These are phyloP conservation scores for Metschnikowia rubicola DNA, from an alignment of 805 yeast genomes.

Conservation along the genomic window DNA sequence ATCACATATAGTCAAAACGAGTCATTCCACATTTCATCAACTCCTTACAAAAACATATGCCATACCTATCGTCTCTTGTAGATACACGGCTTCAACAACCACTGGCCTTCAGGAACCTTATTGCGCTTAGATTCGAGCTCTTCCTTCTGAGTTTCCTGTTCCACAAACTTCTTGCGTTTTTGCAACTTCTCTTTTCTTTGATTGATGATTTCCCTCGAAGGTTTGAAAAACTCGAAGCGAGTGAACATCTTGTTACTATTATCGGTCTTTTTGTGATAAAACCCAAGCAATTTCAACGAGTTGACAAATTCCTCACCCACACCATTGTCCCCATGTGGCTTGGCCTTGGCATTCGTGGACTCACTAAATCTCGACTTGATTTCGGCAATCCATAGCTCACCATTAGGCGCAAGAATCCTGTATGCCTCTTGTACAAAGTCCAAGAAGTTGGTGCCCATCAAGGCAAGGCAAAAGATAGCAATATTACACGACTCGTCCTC, in stretches of 20 bases:
- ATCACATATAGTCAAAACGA: no score
- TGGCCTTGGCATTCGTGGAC: slow-evolving; percentile 24
- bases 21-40: no score
- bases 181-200: slow-evolving; percentile 61
- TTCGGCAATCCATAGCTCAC: slow-evolving; percentile 97
- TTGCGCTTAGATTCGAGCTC: slow-evolving; percentile 53
- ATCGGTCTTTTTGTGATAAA: slow-evolving; percentile 85
- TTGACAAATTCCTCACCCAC: slow-evolving; percentile 77
- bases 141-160: slow-evolving; percentile 62
- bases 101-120: slow-evolving; percentile 68
- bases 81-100: slow-evolving; percentile 94
- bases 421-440: slow-evolving; percentile 90
- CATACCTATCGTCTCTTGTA: slow-evolving; percentile 70
- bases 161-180: slow-evolving; percentile 65
- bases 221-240: slow-evolving; percentile 90
- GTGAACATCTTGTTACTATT: slow-evolving; percentile 89
- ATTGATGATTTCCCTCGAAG: slow-evolving; percentile 62
- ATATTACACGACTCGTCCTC: slow-evolving; percentile 74
- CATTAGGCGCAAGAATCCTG: slow-evolving; percentile 81
- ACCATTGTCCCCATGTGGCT: slow-evolving; percentile 32
- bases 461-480: slow-evolving; percentile 89
- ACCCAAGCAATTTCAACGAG: slow-evolving; percentile 72
- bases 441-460: slow-evolving; percentile 95
- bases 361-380: slow-evolving; percentile 89
- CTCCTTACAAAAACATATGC: no score